phyloP scores from a whole-genome alignment of 2,329 filamentous ascomycete genomes.

The Tolypocladium endophyticum region DNA sequence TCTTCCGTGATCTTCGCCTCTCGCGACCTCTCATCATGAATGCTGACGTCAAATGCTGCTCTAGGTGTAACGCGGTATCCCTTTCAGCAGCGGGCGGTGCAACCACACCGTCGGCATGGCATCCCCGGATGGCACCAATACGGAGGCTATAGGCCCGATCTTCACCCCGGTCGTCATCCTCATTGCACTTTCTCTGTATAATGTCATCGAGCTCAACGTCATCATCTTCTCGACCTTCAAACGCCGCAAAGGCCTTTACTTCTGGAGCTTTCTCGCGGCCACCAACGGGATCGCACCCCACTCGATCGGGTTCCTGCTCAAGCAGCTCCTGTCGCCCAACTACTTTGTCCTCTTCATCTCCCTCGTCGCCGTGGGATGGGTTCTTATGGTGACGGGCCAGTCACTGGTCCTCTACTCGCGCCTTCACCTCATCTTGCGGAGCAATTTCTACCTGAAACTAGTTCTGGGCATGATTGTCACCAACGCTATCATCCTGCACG shows the following conservation, averaged over 20 bases:
- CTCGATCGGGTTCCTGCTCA: constrained; percentile 34
- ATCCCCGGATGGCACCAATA: background rate
- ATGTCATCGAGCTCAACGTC: constrained; percentile 18
- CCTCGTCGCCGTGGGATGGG: constrained; percentile 14
- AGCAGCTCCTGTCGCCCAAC: constrained; percentile 16
- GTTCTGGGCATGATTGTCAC: constrained; percentile 46
- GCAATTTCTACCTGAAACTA: constrained; percentile 33
- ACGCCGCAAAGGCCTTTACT: constrained; percentile 20
- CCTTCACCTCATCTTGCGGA: constrained; percentile 45
- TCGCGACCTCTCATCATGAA: background rate
- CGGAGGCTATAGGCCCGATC: background rate
- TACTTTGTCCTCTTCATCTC: constrained; percentile 8
- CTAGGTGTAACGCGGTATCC: background rate
- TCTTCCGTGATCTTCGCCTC: background rate
- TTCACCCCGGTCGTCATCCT: background rate
- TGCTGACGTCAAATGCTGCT: background rate
- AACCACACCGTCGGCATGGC: background rate
- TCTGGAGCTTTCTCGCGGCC: constrained; percentile 24
- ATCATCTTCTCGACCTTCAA: constrained; percentile 22
- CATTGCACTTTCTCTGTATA: constrained; percentile 12
- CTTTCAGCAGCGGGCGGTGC: background rate
- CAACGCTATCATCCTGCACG: constrained; percentile 41
- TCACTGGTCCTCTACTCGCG: constrained; percentile 51
- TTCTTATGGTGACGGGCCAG: constrained; percentile 47
- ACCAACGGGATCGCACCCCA: constrained; percentile 22